phyloP scores from a whole-genome alignment of 2,329 filamentous ascomycete genomes.

The Trichoderma harzianum region DNA sequence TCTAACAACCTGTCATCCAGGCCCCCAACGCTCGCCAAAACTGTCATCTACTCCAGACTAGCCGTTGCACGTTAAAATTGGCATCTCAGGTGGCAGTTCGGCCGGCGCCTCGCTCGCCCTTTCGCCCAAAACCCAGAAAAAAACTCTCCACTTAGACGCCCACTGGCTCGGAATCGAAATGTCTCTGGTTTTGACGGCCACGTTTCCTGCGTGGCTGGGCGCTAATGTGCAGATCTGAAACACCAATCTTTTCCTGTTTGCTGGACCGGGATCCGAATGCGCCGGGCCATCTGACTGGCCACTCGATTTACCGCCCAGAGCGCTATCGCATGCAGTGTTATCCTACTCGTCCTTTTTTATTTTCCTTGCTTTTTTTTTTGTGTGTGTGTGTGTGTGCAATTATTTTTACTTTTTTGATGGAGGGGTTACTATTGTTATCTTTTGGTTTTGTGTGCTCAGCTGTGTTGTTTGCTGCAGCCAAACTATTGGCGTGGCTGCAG shows the following conservation, averaged over 20 bases:
- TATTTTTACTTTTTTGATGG: background rate
- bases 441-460: background rate
- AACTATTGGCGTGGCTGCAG: constrained; percentile 11
- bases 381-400: background rate
- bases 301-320: background rate
- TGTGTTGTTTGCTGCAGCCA: background rate
- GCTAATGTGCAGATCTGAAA: constrained; percentile 17
- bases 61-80: background rate
- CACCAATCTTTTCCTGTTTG: background rate
- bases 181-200: background rate
- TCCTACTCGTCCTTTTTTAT: background rate
- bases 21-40: background rate
- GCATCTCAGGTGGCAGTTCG: background rate
- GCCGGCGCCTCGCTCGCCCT: background rate
- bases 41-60: constrained; percentile 7
- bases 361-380: background rate
- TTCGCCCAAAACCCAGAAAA: background rate
- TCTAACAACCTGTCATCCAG: background rate
- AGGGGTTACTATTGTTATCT: background rate
- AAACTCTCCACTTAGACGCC: background rate
- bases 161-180: background rate
- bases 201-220: constrained; percentile 10
- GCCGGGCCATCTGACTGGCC: background rate
- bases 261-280: constrained; percentile 1
- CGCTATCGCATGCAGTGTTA: background rate